These are phyloP conservation scores for Ustilago crameri DNA, from an alignment of 1,284 basidiomycete species.

Conservation along the genomic window DNA sequence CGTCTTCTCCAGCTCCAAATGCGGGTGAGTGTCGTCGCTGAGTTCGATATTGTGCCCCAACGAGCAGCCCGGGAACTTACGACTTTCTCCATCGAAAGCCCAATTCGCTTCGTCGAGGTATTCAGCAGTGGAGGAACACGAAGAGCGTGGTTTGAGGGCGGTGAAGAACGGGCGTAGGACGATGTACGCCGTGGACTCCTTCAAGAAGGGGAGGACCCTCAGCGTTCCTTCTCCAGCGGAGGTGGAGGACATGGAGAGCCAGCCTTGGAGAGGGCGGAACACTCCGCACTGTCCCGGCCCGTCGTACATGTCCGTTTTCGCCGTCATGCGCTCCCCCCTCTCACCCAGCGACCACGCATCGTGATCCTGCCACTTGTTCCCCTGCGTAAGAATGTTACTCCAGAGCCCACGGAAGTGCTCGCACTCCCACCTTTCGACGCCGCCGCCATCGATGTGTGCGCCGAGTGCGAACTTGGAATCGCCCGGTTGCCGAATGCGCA, in stretches of 20 bases:
- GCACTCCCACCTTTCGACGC: constrained; percentile 83
- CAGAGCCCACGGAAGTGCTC: constrained; percentile 74
- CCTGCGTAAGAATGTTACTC: constrained; percentile 73
- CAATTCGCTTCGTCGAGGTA: constrained; percentile 46
- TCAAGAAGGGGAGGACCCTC: constrained; percentile 79
- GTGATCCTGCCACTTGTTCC: constrained; percentile 68
- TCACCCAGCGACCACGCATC: constrained; percentile 70
- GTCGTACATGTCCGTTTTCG: constrained; percentile 54
- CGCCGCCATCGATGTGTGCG: constrained; percentile 81
- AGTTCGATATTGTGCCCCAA: constrained; percentile 77
- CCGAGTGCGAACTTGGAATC: constrained; percentile 78
- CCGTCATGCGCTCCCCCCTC: constrained; percentile 41
- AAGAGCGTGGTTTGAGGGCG: constrained; percentile 47
- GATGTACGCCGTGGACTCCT: constrained; percentile 79
- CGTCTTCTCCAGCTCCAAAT: constrained; percentile 75
- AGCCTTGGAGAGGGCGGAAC: constrained; percentile 81
- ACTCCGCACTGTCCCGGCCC: constrained; percentile 75
- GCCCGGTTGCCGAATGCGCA: constrained; percentile 79
- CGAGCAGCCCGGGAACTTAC: constrained; percentile 74
- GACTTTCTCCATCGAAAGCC: constrained; percentile 73
- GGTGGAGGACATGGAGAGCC: constrained; percentile 75
- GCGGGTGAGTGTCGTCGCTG: constrained; percentile 76
- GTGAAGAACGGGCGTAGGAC: constrained; percentile 82
- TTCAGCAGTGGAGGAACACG: background rate
- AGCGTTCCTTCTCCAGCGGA: constrained; percentile 79